Percentiles rank a stretch among this genome's conserved stretches.
These are phyloP conservation scores for Calonectria naviculata DNA, from an alignment of 2,329 filamentous ascomycete genomes.

Conservation along the genomic window DNA sequence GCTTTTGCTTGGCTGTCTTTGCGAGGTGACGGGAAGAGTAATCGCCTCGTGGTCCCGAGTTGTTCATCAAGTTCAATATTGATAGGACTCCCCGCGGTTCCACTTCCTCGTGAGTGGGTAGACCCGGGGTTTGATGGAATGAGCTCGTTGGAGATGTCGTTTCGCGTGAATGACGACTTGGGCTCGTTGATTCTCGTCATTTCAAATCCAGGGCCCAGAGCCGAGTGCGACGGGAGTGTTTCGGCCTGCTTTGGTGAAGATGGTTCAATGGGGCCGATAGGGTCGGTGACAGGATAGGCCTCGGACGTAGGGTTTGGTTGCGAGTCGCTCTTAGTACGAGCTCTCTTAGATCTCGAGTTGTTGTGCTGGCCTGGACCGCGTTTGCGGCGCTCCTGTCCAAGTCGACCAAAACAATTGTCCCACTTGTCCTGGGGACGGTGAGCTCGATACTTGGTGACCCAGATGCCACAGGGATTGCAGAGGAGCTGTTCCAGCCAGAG, in stretches of 20 bases:
- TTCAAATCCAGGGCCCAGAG: conserved; percentile 9
- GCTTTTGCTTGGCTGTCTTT: conserved; percentile 72
- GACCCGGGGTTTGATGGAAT: conserved; percentile 51
- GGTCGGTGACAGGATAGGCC: conserved; percentile 64
- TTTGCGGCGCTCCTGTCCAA: conserved; percentile 64
- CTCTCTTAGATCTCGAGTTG: conserved; percentile 58
- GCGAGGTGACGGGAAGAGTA: conserved; percentile 82
- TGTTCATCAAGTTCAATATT: conserved; percentile 60
- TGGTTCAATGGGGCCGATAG: conserved; percentile 58
- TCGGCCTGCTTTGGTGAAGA: conserved; percentile 44
- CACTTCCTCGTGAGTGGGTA: conserved; percentile 65
- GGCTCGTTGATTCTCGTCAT: conserved; percentile 10
- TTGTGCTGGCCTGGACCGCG: conserved; percentile 54
- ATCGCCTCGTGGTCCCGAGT: conserved; percentile 70
- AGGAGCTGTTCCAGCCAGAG: conserved; percentile 79
- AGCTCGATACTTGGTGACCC: conserved; percentile 87
- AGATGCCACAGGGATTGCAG: conserved; percentile 97
- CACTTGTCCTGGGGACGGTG: conserved; percentile 89
- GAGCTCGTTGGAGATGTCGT: conserved; percentile 23
- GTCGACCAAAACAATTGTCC: conserved; percentile 71
- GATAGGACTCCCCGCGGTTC: conserved; percentile 68
- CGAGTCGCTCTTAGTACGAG: conserved; percentile 59
- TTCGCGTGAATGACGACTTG: conserved; percentile 2
- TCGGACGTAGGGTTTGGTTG: conserved; percentile 63
- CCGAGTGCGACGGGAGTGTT: conserved; percentile 29